Conservation (phyloP, 2,329 filamentous ascomycete genomes). For the Trichophyton equinum region DNA sequence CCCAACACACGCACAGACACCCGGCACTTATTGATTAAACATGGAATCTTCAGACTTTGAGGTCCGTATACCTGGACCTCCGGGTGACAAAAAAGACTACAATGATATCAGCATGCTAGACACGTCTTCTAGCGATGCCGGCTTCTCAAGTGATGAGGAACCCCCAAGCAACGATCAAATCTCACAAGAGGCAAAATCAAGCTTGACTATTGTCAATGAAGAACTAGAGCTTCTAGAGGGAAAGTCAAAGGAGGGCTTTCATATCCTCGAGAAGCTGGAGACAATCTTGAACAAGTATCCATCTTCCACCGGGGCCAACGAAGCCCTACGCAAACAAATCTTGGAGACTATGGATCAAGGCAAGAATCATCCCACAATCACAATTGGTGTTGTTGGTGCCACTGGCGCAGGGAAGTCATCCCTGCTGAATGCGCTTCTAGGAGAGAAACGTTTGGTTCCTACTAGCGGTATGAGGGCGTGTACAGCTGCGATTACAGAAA, state of each 20-base stretch:
- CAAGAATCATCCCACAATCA: conserved; percentile 29
- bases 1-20: too few relatives aligned
- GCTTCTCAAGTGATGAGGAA: too few relatives aligned
- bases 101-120: too few relatives aligned
- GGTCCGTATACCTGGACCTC: too few relatives aligned
- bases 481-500: conserved; percentile 49
- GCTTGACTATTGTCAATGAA: background rate
- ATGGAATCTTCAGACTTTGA: too few relatives aligned
- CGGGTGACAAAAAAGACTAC: too few relatives aligned
- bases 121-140: too few relatives aligned
- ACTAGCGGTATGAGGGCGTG: conserved; percentile 51
- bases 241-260: conserved; percentile 20
- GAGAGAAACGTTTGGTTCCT: conserved; percentile 45
- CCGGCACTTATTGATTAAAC: too few relatives aligned
- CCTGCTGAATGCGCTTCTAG: conserved; percentile 51
- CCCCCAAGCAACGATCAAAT: background rate
- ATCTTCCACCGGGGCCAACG: conserved; percentile 20
- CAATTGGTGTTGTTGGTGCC: conserved; percentile 49
- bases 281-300: conserved; percentile 19
- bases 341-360: conserved; percentile 31
- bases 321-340: conserved; percentile 33
- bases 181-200: background rate
- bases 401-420: conserved; percentile 52
- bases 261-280: conserved; percentile 26
- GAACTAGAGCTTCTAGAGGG: background rate